These are phyloP conservation scores for Cyclostephanos tholiformis DNA, from an alignment of 108 stramenopile species.

Conservation along the genomic window DNA sequence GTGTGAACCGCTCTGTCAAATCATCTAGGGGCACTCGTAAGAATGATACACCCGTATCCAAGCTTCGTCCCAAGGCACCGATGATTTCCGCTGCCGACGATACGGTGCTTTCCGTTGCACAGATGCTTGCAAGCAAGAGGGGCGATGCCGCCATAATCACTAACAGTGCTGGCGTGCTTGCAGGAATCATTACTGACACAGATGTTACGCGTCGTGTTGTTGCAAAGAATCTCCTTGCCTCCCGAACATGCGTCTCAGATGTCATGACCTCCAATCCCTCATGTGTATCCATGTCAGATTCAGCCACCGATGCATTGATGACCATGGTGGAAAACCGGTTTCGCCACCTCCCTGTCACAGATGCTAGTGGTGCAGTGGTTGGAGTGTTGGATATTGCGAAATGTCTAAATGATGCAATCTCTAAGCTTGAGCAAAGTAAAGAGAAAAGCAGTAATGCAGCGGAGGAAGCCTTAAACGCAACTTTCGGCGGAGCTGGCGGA, in stretches of 20 bases:
- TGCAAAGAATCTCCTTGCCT: conserved; percentile 68
- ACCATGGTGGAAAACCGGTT: conserved; percentile 94
- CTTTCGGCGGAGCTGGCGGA: conserved; percentile 57
- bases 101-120: conserved; percentile 60
- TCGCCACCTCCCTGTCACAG: conserved; percentile 91
- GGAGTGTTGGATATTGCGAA: conserved; percentile 95
- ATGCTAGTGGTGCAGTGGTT: conserved; percentile 78
- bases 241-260: conserved; percentile 56
- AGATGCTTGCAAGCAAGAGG: conserved; percentile 70
- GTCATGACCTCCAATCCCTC: conserved; percentile 90
- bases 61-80: conserved; percentile 82
- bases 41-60: conserved; percentile 61
- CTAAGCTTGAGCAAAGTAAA: conserved; percentile 80
- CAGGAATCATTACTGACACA: conserved; percentile 85
- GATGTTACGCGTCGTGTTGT: conserved; percentile 79
- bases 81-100: conserved; percentile 42
- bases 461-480: conserved; percentile 68
- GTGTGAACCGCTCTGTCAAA: no score
- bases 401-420: conserved; percentile 93
- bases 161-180: conserved; percentile 58
- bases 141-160: conserved; percentile 69
- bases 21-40: conserved; percentile 8
- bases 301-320: conserved; percentile 86
- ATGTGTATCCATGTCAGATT: conserved; percentile 78
- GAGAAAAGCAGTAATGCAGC: conserved; percentile 58